A percentile compares a stretch with the other conserved stretches of the same genome.
Conservation (phyloP, 495 filamentous ascomycete species). For the Beverwykella pulmonaria region DNA sequence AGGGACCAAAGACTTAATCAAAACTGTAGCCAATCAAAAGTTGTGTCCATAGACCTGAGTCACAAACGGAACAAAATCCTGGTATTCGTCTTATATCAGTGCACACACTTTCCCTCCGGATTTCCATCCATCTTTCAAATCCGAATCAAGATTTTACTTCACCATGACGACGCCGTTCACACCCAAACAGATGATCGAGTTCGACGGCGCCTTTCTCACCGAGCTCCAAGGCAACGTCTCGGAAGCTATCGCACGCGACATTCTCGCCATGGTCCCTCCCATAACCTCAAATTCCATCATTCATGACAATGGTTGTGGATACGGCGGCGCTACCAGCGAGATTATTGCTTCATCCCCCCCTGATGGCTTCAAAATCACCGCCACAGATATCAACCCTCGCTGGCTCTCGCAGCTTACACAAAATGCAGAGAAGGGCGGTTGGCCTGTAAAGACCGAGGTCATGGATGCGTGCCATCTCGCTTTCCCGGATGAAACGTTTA, state of each 20-base stretch:
- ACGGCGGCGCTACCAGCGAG: constrained; percentile 30
- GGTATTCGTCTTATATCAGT: too few relatives aligned
- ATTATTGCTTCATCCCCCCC: constrained; percentile 34
- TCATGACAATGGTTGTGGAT: constrained; percentile 45
- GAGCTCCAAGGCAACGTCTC: constrained; percentile 14
- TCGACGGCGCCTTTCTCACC: background rate
- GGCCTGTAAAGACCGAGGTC: constrained; percentile 7
- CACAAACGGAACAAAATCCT: too few relatives aligned
- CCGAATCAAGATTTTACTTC: too few relatives aligned
- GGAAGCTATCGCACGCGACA: background rate
- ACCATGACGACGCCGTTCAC: background rate
- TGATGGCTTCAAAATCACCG: constrained; percentile 26
- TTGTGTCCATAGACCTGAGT: too few relatives aligned
- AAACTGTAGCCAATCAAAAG: too few relatives aligned
- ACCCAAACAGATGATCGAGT: constrained; percentile 12
- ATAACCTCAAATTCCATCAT: constrained; percentile 17
- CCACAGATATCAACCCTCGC: constrained; percentile 34
- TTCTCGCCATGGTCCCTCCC: constrained; percentile 7
- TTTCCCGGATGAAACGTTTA: constrained; percentile 32
- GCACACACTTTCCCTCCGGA: too few relatives aligned
- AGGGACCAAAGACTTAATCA: too few relatives aligned
- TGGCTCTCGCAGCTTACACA: background rate
- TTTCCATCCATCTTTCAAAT: too few relatives aligned
- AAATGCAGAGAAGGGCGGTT: constrained; percentile 14
- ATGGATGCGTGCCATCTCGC: constrained; percentile 4